Evolutionary conservation across 257 asterid genomes (phyloP).

Genomic region (Pogostemon cablin): DNA sequence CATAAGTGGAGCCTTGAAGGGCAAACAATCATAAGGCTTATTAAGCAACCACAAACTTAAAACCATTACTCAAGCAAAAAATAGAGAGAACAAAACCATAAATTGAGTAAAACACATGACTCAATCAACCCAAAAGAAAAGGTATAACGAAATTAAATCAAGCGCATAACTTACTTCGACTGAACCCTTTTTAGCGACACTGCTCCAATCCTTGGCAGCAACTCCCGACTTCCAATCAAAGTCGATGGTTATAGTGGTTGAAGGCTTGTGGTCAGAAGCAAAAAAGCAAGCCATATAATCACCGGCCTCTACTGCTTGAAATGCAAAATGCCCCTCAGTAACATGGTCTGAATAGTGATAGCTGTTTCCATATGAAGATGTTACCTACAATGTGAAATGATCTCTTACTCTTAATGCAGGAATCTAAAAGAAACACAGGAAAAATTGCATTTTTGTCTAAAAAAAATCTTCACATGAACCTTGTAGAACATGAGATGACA

Average conservation of each 20-base stretch:
- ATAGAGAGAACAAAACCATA: neutral
- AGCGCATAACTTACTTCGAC: conserved; percentile 62
- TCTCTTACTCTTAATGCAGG: neutral
- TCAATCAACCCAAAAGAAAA: neutral
- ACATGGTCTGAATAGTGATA: conserved; percentile 84
- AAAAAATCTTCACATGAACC: conserved; percentile 1
- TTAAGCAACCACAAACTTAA: conserved; percentile 3
- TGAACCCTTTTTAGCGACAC: conserved; percentile 89
- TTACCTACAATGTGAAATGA: conserved; percentile 53
- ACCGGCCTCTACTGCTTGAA: conserved; percentile 81
- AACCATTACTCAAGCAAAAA: neutral
- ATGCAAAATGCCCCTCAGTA: conserved; percentile 77
- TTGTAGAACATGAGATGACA: neutral
- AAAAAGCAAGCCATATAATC: conserved; percentile 90
- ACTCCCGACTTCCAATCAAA: conserved; percentile 95
- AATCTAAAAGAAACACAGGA: neutral
- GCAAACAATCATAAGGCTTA: conserved; percentile 11
- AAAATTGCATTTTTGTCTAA: neutral
- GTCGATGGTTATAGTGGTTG: conserved; percentile 62
- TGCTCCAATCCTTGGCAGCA: conserved; percentile 94
- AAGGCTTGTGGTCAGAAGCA: conserved; percentile 72
- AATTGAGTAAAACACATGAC: neutral
- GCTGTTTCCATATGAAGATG: conserved; percentile 78
- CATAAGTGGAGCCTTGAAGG: neutral
- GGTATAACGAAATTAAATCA: conserved; percentile 16